Evolutionary conservation across 164 flowering plant species (phyloP).

Genomic region (Kalanchoe fedtschenkoi): DNA sequence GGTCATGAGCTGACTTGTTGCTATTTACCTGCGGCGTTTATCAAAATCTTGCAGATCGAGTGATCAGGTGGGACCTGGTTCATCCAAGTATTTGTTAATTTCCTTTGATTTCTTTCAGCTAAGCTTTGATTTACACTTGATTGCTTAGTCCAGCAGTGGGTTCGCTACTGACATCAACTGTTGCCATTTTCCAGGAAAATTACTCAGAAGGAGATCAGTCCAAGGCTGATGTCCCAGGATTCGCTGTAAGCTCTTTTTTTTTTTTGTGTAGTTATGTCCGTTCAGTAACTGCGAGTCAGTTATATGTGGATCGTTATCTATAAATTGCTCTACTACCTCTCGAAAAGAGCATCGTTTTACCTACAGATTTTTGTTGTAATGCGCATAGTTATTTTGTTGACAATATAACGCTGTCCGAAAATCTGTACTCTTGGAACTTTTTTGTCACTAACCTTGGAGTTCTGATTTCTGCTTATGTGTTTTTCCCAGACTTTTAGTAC

Average conservation of each 20-base stretch:
- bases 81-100: slow-evolving; percentile 26
- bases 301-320: background rate
- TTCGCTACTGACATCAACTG: background rate
- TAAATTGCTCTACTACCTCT: no score
- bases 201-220: slow-evolving; percentile 22
- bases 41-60: slow-evolving; percentile 24
- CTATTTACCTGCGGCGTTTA: background rate
- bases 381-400: no score
- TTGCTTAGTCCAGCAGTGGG: background rate
- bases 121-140: no score
- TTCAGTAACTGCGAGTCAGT: background rate
- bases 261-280: background rate
- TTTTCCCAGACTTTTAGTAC: slow-evolving; percentile 43
- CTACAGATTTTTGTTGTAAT: no score
- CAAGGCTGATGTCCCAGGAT: slow-evolving; percentile 62
- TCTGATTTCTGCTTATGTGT: background rate
- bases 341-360: no score
- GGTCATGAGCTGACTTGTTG: no score
- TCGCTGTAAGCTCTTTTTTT: slow-evolving; percentile 54
- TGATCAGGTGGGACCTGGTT: slow-evolving; percentile 13
- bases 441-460: background rate
- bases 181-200: slow-evolving; percentile 23
- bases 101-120: background rate
- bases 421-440: no score
- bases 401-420: no score